phyloP scores from a whole-genome alignment of 208 protist species.

The Acanthamoeba royreba region DNA sequence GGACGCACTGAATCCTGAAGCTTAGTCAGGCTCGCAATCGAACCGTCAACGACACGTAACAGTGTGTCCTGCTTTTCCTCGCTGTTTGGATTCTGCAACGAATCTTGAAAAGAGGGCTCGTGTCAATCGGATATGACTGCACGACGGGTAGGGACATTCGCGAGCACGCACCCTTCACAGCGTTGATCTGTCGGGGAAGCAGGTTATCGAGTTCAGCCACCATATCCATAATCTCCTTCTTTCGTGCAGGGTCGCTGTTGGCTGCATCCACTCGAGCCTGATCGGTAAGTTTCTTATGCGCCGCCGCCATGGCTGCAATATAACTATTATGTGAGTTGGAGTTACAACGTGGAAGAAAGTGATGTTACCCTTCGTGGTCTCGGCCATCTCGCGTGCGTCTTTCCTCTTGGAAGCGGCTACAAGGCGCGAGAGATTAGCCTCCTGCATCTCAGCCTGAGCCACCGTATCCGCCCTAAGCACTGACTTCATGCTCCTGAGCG shows the following conservation, averaged over 20 bases:
- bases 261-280: neutral
- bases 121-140: no score
- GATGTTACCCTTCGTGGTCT: constrained; percentile 10
- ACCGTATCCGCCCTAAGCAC: neutral
- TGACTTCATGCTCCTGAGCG: neutral
- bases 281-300: neutral
- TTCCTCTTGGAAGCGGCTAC: neutral
- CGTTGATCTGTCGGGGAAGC: constrained; percentile 5
- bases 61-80: neutral
- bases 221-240: neutral
- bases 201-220: constrained; percentile 29
- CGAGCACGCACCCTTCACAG: neutral
- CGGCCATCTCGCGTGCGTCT: neutral
- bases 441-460: neutral
- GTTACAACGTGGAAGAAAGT: no score
- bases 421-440: neutral
- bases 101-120: no score
- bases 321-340: neutral
- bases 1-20: neutral
- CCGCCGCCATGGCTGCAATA: neutral
- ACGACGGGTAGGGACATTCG: no score
- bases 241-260: neutral
- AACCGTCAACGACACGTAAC: neutral
- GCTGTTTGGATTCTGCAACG: neutral
- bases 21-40: neutral